Evolutionary conservation across 768 basidiomycete species (phyloP), one percentile per base, ranked within the genome.

Genomic region (Kwoniella dejecticola): DNA sequence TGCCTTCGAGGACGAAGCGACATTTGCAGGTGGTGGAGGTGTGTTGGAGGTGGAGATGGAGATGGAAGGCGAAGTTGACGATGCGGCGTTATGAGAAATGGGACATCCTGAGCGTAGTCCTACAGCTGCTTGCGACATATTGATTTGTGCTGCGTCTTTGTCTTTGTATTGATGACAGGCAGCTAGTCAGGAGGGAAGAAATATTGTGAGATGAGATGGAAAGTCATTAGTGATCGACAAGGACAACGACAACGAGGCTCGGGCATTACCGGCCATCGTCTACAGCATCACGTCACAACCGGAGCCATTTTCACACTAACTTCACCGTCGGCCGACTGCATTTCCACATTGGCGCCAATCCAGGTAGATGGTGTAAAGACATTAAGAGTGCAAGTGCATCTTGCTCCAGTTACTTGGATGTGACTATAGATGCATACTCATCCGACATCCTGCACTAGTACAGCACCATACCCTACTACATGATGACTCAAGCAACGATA

Each of bases 401-500:
- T n/a, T n/a, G n/a, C n/a, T n/a, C n/a, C n/a, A n/a, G n/a, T n/a
- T n/a, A n/a, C n/a, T n/a, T n/a, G n/a, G n/a, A n/a, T n/a, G n/a
- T n/a, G n/a, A n/a, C n/a, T n/a, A n/a, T n/a, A n/a, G n/a, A n/a
- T n/a, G n/a, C n/a, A n/a, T n/a, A n/a, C n/a, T 13, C 24, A 3
- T 12, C 27, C 23, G 13, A 8, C 26, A 15, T 15, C 41, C 52
- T 24, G 7, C 3, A 7, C 47, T 12, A 5, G 27, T 26, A 13
- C 24, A 21, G 13, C 47, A 7, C 47, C 27, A n/a, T 48, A 23
- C 24, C 21, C 27, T 27, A 48, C 47, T 23, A 12, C 5, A 23
- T n/a, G n/a, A n/a, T n/a, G n/a, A n/a, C 38, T 55, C 29, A 56
- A 5, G 33, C 54, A 31, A 56, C 54, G 24, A 42, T 41, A 47